These are phyloP conservation scores for Ogataea angusta DNA, from an alignment of 805 yeast species.

Conservation along the genomic window DNA sequence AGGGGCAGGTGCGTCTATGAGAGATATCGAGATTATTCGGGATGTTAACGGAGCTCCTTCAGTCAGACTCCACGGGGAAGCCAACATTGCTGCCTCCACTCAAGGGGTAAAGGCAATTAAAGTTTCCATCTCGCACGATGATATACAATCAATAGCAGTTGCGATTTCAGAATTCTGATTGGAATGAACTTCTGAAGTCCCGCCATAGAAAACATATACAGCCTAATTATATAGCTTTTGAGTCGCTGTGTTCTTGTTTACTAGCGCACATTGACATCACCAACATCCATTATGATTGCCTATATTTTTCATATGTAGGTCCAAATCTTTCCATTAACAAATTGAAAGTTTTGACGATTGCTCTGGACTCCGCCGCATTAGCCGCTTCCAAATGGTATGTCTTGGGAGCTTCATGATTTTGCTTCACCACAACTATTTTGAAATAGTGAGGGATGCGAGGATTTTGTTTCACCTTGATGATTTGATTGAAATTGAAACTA, in stretches of 20 bases:
- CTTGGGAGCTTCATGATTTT: constrained; percentile 55
- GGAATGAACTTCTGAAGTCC: neutral
- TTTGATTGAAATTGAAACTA: constrained; percentile 80
- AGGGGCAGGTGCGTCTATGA: constrained; percentile 94
- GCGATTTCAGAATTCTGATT: constrained; percentile 57
- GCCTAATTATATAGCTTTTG: neutral
- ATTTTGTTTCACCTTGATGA: constrained; percentile 71
- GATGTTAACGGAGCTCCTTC: constrained; percentile 75
- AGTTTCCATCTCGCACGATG: constrained; percentile 95
- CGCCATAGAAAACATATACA: neutral
- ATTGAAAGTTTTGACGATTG: constrained; percentile 69
- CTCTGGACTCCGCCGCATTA: constrained; percentile 56
- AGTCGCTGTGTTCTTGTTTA: too few relatives aligned
- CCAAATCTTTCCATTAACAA: constrained; percentile 46
- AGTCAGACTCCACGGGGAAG: constrained; percentile 74
- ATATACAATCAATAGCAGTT: constrained; percentile 95
- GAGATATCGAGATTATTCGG: constrained; percentile 83
- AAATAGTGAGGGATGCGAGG: constrained; percentile 73
- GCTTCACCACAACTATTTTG: constrained; percentile 72
- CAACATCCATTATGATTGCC: too few relatives aligned
- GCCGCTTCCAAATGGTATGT: constrained; percentile 85
- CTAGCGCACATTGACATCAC: too few relatives aligned
- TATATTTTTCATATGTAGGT: too few relatives aligned
- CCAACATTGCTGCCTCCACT: constrained; percentile 65
- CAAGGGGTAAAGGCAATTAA: constrained; percentile 70